Base-by-base conservation (phyloP, 1,139 yeast genomes). In the Scheffersomyces titani region DNA sequence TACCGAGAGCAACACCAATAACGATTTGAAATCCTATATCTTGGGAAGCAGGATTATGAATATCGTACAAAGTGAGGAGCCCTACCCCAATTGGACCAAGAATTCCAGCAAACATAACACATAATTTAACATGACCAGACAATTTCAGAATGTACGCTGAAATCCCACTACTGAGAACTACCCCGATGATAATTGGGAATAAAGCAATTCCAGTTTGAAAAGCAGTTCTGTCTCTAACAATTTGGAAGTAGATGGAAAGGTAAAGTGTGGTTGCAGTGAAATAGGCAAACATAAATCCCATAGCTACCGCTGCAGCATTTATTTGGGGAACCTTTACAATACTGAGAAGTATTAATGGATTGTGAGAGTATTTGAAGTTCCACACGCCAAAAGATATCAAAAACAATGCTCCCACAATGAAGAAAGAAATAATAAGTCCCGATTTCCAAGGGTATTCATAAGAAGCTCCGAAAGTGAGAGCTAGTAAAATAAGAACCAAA, bases 1-100 rank as follows among this genome's bases (percentile, higher is more conserved):
- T 62, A 2, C 91, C 90, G 53, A 80, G 70, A 0, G 84, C 78
- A 20, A 84, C 64, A 55, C 90, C 90, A 5, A 79, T 76, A 6
- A 85, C 64, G 36, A 87, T 80, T 50, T 80, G 67, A 7, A 78
- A 70, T 0, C 90, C 90, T 57, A 86, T 83, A 47, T 76, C 73
- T 54, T 71, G 63, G 6, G 75, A 68, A 30, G 65, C 61, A 1
- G 72, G 63, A 1, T 84, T 74, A 54, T 75, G 58, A 19, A 68
- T 71, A 19, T 70, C 71, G 24, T 85, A 66, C 5, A 82, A 54
- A 1, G 79, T 65, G 21, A 82, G 57, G 7, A 84, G 56, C 0
- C 89, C 90, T 50, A 75, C 69, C 2, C 90, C 90, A 30, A 84
- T 61, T 4, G 81, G 69, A 3, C 80, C 79, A 16, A 77, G 55